Evolutionary conservation across 2,329 filamentous ascomycete species (phyloP).

Genomic region (Trichophyton mentagrophytes): DNA sequence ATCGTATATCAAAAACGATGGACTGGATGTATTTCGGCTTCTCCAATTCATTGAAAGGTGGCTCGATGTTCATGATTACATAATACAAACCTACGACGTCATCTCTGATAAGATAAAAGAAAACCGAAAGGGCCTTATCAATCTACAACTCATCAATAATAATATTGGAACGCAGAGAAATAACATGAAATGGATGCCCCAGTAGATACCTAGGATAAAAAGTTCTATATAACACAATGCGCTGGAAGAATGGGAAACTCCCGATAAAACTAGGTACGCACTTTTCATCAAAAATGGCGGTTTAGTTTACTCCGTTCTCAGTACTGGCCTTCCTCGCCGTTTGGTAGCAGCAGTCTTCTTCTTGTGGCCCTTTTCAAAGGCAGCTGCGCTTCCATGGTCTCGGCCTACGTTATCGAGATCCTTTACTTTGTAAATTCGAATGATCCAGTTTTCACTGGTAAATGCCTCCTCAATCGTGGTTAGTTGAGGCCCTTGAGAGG

Average conservation of each 20-base stretch:
- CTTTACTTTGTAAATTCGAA: conserved; percentile 99
- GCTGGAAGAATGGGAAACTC: not conserved
- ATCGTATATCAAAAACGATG: not conserved
- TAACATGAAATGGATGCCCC: not conserved
- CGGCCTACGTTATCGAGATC: conserved; percentile 91
- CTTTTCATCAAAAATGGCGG: not conserved
- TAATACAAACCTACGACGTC: not conserved
- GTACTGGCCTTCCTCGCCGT: conserved; percentile 32
- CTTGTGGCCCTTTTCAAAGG: conserved; percentile 42
- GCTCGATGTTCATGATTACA: not conserved
- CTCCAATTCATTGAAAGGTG: not conserved
- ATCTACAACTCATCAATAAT: not conserved
- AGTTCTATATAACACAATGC: conserved; percentile 2
- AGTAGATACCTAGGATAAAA: not conserved
- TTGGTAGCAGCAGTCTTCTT: conserved; percentile 32
- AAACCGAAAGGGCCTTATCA: not conserved
- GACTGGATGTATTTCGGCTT: not conserved
- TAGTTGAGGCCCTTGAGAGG: conserved; percentile 72
- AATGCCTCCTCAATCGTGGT: conserved; percentile 92
- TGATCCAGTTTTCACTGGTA: conserved; percentile 99
- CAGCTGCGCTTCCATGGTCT: conserved; percentile 57
- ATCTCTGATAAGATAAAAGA: not conserved
- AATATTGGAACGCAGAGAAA: not conserved
- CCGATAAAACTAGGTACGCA: not conserved
- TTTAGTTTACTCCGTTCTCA: conserved; percentile 23